Evolutionary conservation across 352 stramenopile species (phyloP).

Genomic region (Phytophthora sp.): DNA sequence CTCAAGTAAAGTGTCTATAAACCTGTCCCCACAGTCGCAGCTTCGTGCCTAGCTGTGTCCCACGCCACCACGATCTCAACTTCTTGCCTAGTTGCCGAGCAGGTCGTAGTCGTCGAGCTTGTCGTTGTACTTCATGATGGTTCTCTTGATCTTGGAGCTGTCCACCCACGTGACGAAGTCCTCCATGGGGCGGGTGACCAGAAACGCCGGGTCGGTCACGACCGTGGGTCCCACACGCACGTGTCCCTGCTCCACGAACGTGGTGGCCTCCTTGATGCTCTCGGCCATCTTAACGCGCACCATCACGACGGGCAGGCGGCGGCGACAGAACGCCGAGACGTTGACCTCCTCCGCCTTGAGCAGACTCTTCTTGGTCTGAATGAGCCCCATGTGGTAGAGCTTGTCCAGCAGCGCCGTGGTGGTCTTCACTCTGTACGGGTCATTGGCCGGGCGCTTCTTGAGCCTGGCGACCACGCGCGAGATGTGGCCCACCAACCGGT

Average conservation of each 20-base stretch:
- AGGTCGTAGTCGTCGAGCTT: constrained; percentile 99
- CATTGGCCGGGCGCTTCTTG: constrained; percentile 94
- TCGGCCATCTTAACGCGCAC: constrained; percentile 99
- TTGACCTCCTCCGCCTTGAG: constrained; percentile 97
- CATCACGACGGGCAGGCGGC: constrained; percentile 98
- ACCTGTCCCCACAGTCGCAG: constrained; percentile 5
- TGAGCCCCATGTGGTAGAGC: constrained; percentile 97
- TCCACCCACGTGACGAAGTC: constrained; percentile 99
- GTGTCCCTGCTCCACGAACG: constrained; percentile 98
- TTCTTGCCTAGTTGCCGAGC: constrained; percentile 90
- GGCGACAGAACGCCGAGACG: constrained; percentile 94
- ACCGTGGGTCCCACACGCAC: constrained; percentile 93
- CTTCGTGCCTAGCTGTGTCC: neutral
- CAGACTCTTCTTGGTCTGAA: constrained; percentile 96
- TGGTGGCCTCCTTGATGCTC: constrained; percentile 97
- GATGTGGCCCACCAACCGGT: constrained; percentile 97
- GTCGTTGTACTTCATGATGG: constrained; percentile 99
- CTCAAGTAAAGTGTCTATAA: constrained; percentile 14
- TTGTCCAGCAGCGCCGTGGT: constrained; percentile 97
- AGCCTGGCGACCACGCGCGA: constrained; percentile 94
- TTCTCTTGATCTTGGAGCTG: constrained; percentile 97
- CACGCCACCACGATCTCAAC: neutral
- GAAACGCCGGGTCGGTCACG: constrained; percentile 96
- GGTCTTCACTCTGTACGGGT: constrained; percentile 97
- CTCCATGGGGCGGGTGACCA: constrained; percentile 98